Base-by-base conservation (phyloP, 495 filamentous ascomycete species). In the Hypoxylon trugodes region DNA sequence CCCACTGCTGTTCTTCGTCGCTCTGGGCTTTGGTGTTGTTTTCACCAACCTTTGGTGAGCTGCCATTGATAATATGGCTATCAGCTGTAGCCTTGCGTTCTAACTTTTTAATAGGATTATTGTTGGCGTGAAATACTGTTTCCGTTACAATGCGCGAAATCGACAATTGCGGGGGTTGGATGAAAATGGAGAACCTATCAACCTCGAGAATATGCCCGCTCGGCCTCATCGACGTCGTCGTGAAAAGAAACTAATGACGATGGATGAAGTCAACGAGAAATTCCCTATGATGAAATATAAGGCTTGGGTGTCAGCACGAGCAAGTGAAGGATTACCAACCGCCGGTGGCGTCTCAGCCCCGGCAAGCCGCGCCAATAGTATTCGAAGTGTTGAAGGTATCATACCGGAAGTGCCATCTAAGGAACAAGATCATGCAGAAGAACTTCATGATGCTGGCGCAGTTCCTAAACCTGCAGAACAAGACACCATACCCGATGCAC, bases 61-160 rank as follows among this genome's bases (percentile, higher is more conserved):
- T 35, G 40, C 59, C 21, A 46, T 72, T 50, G 13, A 26, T 49
- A 37, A 5, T 15, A 46, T 21, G 40, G 18, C 22, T n/a, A 5
- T 18, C 28, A 19, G 28, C 12, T 30, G 22, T 42, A 9, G 16
- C 5, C 15, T 43, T 13, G 18, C 22, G 24, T 59, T 68, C 75
- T 81, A 74, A 79, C 61, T 5, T 41, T n/a, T 2, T 3, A 9
- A 37, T 68, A 98, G 95, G 95, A 98, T 98, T 73, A 98, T 98
- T 69, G 95, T 98, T 65, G 95, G 95, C 33, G 95, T 98, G 46
- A 98, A 98, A 76, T 98, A 98, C 76, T 98, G 95, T 77, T 98
- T 98, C 74, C 85, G 95, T 48, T 98, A 98, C 74, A 98, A 98
- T 74, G 93, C 96, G 61, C 87, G 95, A 22, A 96, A 96, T 74